phyloP scores from a whole-genome alignment of 129 eudicot species.

The Ambrosia artemisiifolia region DNA sequence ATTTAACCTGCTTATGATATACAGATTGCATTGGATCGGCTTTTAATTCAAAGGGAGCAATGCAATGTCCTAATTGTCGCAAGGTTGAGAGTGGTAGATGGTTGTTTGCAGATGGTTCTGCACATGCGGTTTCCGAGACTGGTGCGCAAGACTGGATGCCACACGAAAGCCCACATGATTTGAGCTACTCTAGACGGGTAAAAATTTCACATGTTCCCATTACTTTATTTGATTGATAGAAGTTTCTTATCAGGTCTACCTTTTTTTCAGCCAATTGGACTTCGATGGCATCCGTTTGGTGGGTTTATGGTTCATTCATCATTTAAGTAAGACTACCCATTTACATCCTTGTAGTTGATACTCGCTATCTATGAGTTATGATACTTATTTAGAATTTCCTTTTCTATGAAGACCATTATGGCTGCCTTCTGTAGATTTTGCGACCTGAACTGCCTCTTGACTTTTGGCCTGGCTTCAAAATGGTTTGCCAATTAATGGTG shows the following conservation, averaged over 20 bases:
- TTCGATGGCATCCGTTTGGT: constrained; percentile 53
- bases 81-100: constrained; percentile 72
- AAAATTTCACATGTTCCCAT: constrained; percentile 12
- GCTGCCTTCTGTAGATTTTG: constrained; percentile 8
- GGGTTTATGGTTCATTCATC: constrained; percentile 52
- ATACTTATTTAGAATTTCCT: neutral
- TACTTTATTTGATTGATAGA: constrained; percentile 1
- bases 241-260: constrained; percentile 20
- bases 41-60: constrained; percentile 65
- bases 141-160: constrained; percentile 37
- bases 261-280: constrained; percentile 51
- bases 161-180: constrained; percentile 34
- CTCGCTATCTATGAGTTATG: neutral
- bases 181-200: constrained; percentile 44
- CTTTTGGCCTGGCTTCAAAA: neutral
- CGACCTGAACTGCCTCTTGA: constrained; percentile 2
- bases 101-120: constrained; percentile 69
- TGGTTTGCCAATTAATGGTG: neutral
- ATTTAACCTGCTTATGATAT: constrained; percentile 23
- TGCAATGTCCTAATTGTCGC: constrained; percentile 91
- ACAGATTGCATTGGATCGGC: constrained; percentile 90
- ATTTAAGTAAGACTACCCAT: constrained; percentile 44
- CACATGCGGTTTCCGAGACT: constrained; percentile 41
- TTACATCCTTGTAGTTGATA: constrained; percentile 11
- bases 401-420: neutral